phyloP scores from a whole-genome alignment of 1,139 yeast species.

The Kodamaea alishanica region DNA sequence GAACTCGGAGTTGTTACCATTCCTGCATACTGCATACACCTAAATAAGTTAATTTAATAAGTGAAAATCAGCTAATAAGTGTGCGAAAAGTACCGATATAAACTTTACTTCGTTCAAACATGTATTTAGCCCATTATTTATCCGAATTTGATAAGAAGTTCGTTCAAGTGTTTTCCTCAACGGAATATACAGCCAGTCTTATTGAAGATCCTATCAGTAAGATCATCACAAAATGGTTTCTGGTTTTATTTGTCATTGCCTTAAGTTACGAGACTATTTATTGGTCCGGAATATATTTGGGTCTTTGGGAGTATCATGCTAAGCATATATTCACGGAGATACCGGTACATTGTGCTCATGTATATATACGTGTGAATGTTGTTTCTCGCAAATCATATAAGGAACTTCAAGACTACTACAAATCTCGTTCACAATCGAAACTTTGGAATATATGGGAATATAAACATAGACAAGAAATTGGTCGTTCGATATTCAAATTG shows the following conservation, averaged over 20 bases:
- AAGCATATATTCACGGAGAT: slow-evolving; percentile 63
- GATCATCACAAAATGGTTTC: slow-evolving; percentile 40
- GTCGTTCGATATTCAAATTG: slow-evolving; percentile 22
- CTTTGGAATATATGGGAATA: slow-evolving; percentile 13
- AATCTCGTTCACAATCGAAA: slow-evolving; percentile 13
- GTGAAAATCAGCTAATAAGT: no score
- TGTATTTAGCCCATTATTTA: neutral
- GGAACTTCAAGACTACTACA: slow-evolving; percentile 25
- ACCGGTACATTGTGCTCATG: slow-evolving; percentile 77
- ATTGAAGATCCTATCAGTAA: slow-evolving; percentile 30
- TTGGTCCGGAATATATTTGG: slow-evolving; percentile 47
- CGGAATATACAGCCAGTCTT: slow-evolving; percentile 26
- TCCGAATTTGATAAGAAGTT: slow-evolving; percentile 8
- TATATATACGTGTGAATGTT: slow-evolving; percentile 51
- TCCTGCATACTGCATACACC: no score
- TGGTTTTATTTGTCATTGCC: slow-evolving; percentile 32
- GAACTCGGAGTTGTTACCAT: no score
- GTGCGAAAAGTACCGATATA: no score
- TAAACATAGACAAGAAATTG: slow-evolving; percentile 13
- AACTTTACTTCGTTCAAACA: no score
- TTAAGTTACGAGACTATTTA: slow-evolving; percentile 43
- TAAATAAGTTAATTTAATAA: no score
- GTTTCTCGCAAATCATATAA: slow-evolving; percentile 14
- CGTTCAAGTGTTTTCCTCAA: slow-evolving; percentile 2
- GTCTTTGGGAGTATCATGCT: slow-evolving; percentile 59